Evolutionary conservation across 139 green algal species (phyloP).

Genomic region (Auxenochlorella pyrenoidosa): DNA sequence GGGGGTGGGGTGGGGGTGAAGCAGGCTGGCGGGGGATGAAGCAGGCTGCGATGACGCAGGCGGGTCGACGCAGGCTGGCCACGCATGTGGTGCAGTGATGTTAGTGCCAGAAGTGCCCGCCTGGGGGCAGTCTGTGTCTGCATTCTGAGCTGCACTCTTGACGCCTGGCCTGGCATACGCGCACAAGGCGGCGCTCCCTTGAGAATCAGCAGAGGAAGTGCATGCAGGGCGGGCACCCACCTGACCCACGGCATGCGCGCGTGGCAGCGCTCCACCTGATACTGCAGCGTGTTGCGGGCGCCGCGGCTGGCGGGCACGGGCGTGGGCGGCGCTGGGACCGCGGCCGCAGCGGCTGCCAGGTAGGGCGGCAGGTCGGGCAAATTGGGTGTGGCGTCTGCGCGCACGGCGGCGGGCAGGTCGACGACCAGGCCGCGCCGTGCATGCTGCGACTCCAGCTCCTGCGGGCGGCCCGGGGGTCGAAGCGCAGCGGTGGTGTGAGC

Average conservation of each 20-base stretch:
- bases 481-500: neutral
- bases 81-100: too few relatives aligned
- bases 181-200: too few relatives aligned
- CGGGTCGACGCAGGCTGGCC: too few relatives aligned
- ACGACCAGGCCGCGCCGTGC: conserved; percentile 38
- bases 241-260: conserved; percentile 70
- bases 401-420: conserved; percentile 48
- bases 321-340: neutral
- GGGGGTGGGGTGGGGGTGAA: neutral
- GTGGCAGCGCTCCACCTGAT: conserved; percentile 36
- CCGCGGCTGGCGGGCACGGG: neutral
- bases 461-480: neutral
- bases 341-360: conserved; percentile 20
- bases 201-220: too few relatives aligned
- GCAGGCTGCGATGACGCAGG: too few relatives aligned
- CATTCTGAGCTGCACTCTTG: too few relatives aligned
- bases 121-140: too few relatives aligned
- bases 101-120: too few relatives aligned
- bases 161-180: too few relatives aligned
- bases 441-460: conserved; percentile 34
- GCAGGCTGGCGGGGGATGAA: too few relatives aligned
- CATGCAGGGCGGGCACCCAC: neutral
- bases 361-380: conserved; percentile 46
- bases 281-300: conserved; percentile 24
- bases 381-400: conserved; percentile 21